Evolutionary conservation across 371 early-diverging fungal genomes (phyloP), one percentile per base, ranked within the genome.

Genomic region (Syncephalastrum racemosum): DNA sequence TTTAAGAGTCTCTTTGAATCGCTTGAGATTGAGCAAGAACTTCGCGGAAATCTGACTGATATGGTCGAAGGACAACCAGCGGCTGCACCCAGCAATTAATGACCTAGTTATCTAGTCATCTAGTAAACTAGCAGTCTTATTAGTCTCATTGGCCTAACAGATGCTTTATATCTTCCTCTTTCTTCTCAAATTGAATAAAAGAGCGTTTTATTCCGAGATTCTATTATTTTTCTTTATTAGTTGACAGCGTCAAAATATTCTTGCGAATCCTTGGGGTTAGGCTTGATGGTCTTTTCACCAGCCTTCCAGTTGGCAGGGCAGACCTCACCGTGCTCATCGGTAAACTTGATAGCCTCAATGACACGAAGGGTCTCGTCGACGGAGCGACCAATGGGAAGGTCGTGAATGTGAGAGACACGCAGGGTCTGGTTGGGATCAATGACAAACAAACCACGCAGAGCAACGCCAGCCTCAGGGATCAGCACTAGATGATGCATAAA

Each of bases 1-100:
- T 98, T 98, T 83, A 93, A 96, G 89, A 91, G 91, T 62, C 79
- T 94, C 54, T 98, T 98, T 77, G 96, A 95, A 76, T 84, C 92
- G 41, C 87, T 98, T 50, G 98, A 98, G 80, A 68, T 83, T 40
- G 98, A 98, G 81, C 97, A 98, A 79, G 91, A 81, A 13, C 73
- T 84, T 50, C 90, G 98, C 58, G 98, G 98, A 56, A 94, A 94
- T 61, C 79, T 93, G 67, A 79, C 79, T 8, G 79, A 79, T 49
- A 74, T 71, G 68, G 66, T 70, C 45, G 56, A 53, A 12, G 60
- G 67, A 18, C 42, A 46, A 13, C 27, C 49, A 16, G 2, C 39
- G 4, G 59, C 71, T 47, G 67, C 69, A 53, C 67, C 63, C 44
- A 67, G 67, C 46, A 62, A 62, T 43, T 67, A 59, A 50, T 2